A percentile compares a stretch with the other conserved stretches of the same genome.
Evolutionary conservation across 805 yeast genomes (phyloP).

Genomic region (Sugiyamaella americana): DNA sequence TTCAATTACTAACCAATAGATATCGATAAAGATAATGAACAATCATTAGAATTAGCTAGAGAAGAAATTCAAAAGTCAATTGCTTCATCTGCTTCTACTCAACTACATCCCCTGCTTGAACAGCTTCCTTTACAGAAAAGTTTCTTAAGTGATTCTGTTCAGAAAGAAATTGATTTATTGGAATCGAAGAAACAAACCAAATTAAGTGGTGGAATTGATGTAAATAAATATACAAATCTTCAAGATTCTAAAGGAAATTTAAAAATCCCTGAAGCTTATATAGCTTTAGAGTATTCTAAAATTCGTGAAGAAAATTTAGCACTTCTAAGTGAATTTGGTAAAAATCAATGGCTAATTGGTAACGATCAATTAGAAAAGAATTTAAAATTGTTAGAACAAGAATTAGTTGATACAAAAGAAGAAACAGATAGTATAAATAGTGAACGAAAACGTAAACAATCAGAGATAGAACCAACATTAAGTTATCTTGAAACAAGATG

Average conservation of each 20-base stretch:
- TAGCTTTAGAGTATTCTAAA: conserved; percentile 25
- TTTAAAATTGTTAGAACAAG: conserved; percentile 19
- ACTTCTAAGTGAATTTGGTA: conserved; percentile 23
- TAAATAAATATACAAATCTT: conserved; percentile 22
- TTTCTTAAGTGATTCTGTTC: conserved; percentile 8
- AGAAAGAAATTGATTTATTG: conserved; percentile 8
- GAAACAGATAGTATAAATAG: conserved; percentile 16
- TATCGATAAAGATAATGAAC: conserved; percentile 9
- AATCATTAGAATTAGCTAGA: conserved; percentile 7
- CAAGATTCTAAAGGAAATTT: conserved; percentile 16
- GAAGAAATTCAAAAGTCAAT: conserved; percentile 4
- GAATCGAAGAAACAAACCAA: conserved; percentile 2
- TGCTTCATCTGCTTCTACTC: neutral
- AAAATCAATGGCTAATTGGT: conserved; percentile 30
- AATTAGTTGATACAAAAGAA: conserved; percentile 14
- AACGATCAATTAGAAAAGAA: conserved; percentile 26
- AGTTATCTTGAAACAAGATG: conserved; percentile 22
- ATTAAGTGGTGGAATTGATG: conserved; percentile 21
- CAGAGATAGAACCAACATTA: conserved; percentile 17
- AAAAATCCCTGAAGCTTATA: conserved; percentile 19
- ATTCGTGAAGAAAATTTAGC: conserved; percentile 26
- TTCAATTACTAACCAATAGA: conserved; percentile 4
- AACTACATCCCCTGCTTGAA: conserved; percentile 4
- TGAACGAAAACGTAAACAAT: conserved; percentile 17
- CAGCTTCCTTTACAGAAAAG: conserved; percentile 2